phyloP scores from a whole-genome alignment of 2,329 filamentous ascomycete species.

The Stagonosporopsis chrysanthemi region DNA sequence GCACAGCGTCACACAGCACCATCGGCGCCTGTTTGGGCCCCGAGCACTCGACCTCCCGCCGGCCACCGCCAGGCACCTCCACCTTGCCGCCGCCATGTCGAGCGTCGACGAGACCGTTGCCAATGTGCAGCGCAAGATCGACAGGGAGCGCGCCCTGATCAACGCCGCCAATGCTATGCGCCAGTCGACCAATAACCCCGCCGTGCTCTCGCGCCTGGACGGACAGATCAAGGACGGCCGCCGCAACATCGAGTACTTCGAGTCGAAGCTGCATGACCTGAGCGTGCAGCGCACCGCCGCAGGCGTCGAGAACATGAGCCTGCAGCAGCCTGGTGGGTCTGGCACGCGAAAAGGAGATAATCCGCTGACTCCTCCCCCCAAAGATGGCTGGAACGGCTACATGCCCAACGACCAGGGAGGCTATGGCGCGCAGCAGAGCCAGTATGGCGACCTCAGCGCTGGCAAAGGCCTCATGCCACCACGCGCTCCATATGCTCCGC shows the following conservation, averaged over 20 bases:
- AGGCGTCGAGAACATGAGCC: conserved; percentile 71
- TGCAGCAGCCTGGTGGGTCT: conserved; percentile 59
- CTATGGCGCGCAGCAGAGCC: conserved; percentile 62
- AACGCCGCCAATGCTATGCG: conserved; percentile 94
- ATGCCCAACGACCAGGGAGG: conserved; percentile 64
- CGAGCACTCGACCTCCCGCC: conserved; percentile 29
- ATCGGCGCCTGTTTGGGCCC: conserved; percentile 37
- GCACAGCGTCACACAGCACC: conserved; percentile 20
- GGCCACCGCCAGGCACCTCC: conserved; percentile 36
- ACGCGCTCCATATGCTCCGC: conserved; percentile 78
- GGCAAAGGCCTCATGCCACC: conserved; percentile 80
- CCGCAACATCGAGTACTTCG: conserved; percentile 93
- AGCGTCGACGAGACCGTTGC: conserved; percentile 70
- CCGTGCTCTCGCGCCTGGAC: conserved; percentile 88
- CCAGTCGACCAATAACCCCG: conserved; percentile 92
- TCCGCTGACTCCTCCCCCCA: conserved; percentile 69
- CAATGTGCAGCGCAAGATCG: conserved; percentile 95
- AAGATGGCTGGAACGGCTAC: conserved; percentile 67
- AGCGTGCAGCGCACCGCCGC: conserved; percentile 79
- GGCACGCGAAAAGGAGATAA: conserved; percentile 47
- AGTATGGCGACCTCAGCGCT: conserved; percentile 67
- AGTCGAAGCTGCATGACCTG: conserved; percentile 88
- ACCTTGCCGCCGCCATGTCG: conserved; percentile 58
- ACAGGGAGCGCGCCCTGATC: conserved; percentile 94
- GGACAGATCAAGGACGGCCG: conserved; percentile 92